Evolutionary conservation across 2,329 filamentous ascomycete genomes (phyloP).

Genomic region (Trichothecium sympodiale): DNA sequence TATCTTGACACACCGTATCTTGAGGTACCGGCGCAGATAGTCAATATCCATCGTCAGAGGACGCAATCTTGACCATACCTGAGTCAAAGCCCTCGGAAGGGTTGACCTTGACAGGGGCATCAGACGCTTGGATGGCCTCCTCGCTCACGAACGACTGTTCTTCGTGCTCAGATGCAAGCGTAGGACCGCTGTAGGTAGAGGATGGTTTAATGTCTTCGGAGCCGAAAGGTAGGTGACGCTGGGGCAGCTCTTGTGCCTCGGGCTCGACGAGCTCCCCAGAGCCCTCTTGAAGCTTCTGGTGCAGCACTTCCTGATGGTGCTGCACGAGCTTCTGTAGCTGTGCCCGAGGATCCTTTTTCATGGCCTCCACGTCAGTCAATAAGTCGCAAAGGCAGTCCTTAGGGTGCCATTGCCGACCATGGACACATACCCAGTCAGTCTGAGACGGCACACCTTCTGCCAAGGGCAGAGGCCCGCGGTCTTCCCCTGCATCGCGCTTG

Average conservation of each 20-base stretch:
- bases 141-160: no score
- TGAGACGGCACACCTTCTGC: constrained; percentile 80
- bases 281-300: constrained; percentile 33
- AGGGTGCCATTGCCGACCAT: constrained; percentile 36
- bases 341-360: constrained; percentile 54
- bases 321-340: constrained; percentile 60
- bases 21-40: no score
- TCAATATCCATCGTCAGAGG: no score
- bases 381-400: constrained; percentile 43
- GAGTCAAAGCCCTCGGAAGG: no score
- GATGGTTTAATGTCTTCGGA: constrained; percentile 29
- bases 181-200: constrained; percentile 4
- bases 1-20: no score
- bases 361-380: constrained; percentile 36
- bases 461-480: constrained; percentile 50
- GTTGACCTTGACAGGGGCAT: no score
- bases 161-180: no score
- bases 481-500: constrained; percentile 7
- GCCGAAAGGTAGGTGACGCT: constrained; percentile 39
- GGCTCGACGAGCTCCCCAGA: constrained; percentile 12
- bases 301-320: constrained; percentile 52
- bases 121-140: no score
- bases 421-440: constrained; percentile 85
- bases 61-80: no score
- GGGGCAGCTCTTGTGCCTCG: constrained; percentile 32